These are phyloP conservation scores for Cyberlindnera petersonii DNA, from an alignment of 805 yeast species.

Conservation along the genomic window DNA sequence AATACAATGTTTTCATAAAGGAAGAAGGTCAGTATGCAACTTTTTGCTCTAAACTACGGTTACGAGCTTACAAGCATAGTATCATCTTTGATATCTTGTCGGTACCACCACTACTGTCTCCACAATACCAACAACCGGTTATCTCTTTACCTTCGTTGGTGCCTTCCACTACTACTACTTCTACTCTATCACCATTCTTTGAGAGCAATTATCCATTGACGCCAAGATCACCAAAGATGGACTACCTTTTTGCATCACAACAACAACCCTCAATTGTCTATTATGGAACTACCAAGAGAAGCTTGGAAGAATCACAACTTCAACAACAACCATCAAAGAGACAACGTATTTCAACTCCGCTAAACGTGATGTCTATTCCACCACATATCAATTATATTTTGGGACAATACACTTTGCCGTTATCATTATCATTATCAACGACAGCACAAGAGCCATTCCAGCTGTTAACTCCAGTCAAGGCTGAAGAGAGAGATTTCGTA, in stretches of 20 bases:
- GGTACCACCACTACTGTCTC: conserved; percentile 7
- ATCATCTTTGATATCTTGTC: conserved; percentile 3
- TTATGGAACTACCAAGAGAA: background rate
- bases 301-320: background rate
- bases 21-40: conserved; percentile 4
- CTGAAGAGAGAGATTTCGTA: background rate
- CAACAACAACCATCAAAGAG: background rate
- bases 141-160: background rate
- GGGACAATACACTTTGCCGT: too few relatives aligned
- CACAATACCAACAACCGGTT: conserved; percentile 3
- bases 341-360: too few relatives aligned
- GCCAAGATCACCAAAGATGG: conserved; percentile 23
- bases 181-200: conserved; percentile 3
- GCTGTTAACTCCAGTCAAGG: conserved; percentile 6
- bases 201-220: conserved; percentile 18
- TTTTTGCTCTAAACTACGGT: conserved; percentile 14
- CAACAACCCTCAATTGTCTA: background rate
- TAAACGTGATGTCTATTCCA: too few relatives aligned
- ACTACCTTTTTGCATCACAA: conserved; percentile 1
- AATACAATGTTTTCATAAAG: conserved; percentile 25
- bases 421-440: background rate
- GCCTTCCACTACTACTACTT: background rate
- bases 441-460: background rate
- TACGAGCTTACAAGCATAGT: conserved; percentile 8
- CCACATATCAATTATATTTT: too few relatives aligned